Percentiles rank a stretch among this genome's conserved stretches.
phyloP scores from a whole-genome alignment of 257 asterid genomes.

The Gynochthodes officinalis region DNA sequence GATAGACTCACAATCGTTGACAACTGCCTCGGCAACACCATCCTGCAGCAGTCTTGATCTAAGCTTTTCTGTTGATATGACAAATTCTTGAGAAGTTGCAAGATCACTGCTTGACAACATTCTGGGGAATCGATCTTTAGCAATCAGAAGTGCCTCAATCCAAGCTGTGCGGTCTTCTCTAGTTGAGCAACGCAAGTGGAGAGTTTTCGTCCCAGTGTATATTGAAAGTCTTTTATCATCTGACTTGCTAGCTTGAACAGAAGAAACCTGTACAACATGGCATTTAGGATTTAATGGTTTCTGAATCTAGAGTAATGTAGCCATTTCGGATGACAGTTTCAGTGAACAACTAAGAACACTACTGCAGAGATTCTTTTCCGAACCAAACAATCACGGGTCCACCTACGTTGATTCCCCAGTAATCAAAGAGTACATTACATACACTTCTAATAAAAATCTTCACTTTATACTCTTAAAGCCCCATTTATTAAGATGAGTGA shows the following conservation, averaged over 20 bases:
- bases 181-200: slow-evolving; percentile 87
- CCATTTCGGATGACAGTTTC: background rate
- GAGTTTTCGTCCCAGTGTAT: slow-evolving; percentile 94
- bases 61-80: slow-evolving; percentile 78
- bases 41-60: slow-evolving; percentile 71
- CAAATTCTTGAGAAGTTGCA: slow-evolving; percentile 72
- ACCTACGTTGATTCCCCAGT: too few relatives aligned
- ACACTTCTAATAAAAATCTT: background rate
- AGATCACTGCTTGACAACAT: slow-evolving; percentile 78
- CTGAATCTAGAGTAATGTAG: background rate
- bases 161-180: slow-evolving; percentile 89
- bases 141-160: slow-evolving; percentile 87
- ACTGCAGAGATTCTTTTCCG: too few relatives aligned
- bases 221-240: slow-evolving; percentile 95
- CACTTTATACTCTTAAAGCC: background rate
- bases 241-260: slow-evolving; percentile 95
- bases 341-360: background rate
- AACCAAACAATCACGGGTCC: too few relatives aligned
- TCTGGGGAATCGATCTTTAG: slow-evolving; percentile 93
- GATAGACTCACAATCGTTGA: slow-evolving; percentile 84
- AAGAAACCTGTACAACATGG: slow-evolving; percentile 69
- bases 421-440: background rate
- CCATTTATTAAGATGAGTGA: background rate
- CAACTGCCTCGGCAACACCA: slow-evolving; percentile 58
- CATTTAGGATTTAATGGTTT: slow-evolving; percentile 20